These are phyloP conservation scores for Fusarium brachygibbosum DNA, from an alignment of 2,329 filamentous ascomycete species.

Conservation along the genomic window DNA sequence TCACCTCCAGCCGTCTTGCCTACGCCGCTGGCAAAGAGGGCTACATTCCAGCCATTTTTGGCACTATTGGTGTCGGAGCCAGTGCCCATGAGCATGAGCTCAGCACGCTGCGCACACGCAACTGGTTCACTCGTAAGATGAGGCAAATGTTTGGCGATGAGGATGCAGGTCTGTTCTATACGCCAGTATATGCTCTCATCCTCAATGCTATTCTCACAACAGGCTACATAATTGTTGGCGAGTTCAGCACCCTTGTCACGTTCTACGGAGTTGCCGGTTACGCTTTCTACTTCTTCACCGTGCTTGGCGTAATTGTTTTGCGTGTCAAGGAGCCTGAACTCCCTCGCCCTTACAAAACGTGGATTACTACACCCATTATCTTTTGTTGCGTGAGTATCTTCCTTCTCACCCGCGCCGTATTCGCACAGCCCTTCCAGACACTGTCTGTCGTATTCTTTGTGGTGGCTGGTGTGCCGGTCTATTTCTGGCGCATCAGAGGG, in stretches of 20 bases:
- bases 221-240: constrained; percentile 85
- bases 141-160: constrained; percentile 79
- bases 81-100: constrained; percentile 57
- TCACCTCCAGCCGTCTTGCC: constrained; percentile 90
- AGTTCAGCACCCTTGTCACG: constrained; percentile 91
- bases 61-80: constrained; percentile 79
- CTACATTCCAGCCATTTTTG: constrained; percentile 87
- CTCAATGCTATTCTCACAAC: constrained; percentile 83
- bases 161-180: constrained; percentile 86
- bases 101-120: constrained; percentile 63
- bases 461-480: constrained; percentile 84
- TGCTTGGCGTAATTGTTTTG: constrained; percentile 91
- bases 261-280: constrained; percentile 99
- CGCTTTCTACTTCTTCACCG: constrained; percentile 96
- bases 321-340: constrained; percentile 88
- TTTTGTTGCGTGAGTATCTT: constrained; percentile 99
- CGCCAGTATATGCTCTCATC: constrained; percentile 90
- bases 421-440: constrained; percentile 92
- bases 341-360: constrained; percentile 92
- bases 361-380: constrained; percentile 96
- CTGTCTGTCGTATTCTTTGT: constrained; percentile 89
- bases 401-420: constrained; percentile 86
- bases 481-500: constrained; percentile 85
- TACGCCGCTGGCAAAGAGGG: constrained; percentile 97
- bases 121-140: constrained; percentile 71